Conservation (phyloP, 768 basidiomycete genomes). For the Suillus fuscotomentosus region DNA sequence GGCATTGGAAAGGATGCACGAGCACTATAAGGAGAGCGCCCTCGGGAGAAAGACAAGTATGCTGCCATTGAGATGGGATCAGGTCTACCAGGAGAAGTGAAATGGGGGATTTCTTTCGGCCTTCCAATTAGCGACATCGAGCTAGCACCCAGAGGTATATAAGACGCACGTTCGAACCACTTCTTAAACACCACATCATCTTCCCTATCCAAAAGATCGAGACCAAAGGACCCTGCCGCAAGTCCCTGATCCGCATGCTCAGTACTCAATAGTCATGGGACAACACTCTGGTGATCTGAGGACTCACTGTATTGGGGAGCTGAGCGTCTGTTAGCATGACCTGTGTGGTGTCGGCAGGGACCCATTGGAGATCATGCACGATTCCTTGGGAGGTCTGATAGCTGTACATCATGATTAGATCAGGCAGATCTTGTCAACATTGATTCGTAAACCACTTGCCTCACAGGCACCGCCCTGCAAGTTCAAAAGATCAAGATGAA, state of each 20-base stretch:
- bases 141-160: slow-evolving; percentile 30
- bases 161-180: slow-evolving; percentile 45
- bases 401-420: slow-evolving; percentile 38
- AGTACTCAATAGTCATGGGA: background rate
- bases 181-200: slow-evolving; percentile 41
- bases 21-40: slow-evolving; percentile 26
- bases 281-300: background rate
- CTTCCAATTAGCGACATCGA: slow-evolving; percentile 46
- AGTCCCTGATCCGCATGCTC: slow-evolving; percentile 47
- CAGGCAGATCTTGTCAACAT: slow-evolving; percentile 1
- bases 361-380: slow-evolving; percentile 60
- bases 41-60: slow-evolving; percentile 30
- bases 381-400: slow-evolving; percentile 71
- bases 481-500: slow-evolving; percentile 9
- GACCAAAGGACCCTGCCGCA: slow-evolving; percentile 49
- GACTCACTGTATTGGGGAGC: slow-evolving; percentile 53
- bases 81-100: slow-evolving; percentile 36
- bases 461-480: slow-evolving; percentile 67
- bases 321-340: slow-evolving; percentile 58
- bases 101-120: slow-evolving; percentile 38
- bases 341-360: slow-evolving; percentile 65
- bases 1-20: slow-evolving; percentile 14
- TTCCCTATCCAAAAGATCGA: slow-evolving; percentile 36
- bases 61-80: slow-evolving; percentile 28
- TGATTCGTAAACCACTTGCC: slow-evolving; percentile 39